Conservation (phyloP, 2,329 filamentous ascomycete species). For the Bipolaris gigantea region DNA sequence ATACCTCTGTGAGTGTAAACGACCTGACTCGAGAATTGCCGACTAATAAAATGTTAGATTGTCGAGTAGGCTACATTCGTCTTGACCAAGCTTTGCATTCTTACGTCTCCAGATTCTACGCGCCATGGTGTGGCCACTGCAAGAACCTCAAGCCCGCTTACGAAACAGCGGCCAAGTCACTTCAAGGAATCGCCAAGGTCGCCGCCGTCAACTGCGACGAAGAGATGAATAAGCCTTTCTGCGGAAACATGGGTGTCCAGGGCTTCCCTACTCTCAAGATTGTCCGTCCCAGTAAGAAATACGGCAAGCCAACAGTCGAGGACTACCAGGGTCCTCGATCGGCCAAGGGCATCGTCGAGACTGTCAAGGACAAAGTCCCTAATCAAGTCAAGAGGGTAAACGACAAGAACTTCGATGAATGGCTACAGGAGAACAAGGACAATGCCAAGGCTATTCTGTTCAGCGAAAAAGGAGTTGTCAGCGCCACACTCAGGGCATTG, state of each 20-base stretch:
- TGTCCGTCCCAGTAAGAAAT: conserved; percentile 79
- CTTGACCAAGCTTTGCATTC: not conserved
- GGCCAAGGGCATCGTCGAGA: conserved; percentile 85
- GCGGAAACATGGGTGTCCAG: conserved; percentile 80
- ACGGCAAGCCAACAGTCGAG: conserved; percentile 77
- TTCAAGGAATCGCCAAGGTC: conserved; percentile 91
- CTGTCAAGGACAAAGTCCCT: conserved; percentile 82
- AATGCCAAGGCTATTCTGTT: conserved; percentile 87
- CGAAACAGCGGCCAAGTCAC: conserved; percentile 86
- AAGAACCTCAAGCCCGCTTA: conserved; percentile 93
- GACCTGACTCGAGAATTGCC: not conserved
- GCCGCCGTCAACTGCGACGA: conserved; percentile 95
- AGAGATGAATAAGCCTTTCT: conserved; percentile 86
- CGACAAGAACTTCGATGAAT: conserved; percentile 76
- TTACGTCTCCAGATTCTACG: conserved; percentile 76
- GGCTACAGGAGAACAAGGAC: conserved; percentile 68
- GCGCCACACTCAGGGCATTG: conserved; percentile 77
- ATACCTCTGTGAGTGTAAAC: conserved; percentile 73
- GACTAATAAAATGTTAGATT: conserved; percentile 32
- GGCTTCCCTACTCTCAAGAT: conserved; percentile 98
- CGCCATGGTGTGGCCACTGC: conserved; percentile 97
- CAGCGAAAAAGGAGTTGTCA: conserved; percentile 88
- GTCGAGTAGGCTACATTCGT: conserved; percentile 41
- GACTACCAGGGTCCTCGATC: conserved; percentile 85
- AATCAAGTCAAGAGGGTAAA: conserved; percentile 84